Evolutionary conservation across 2,329 filamentous ascomycete genomes (phyloP), one percentile per base, ranked within the genome.

Genomic region (Scedosporium minutisporum): DNA sequence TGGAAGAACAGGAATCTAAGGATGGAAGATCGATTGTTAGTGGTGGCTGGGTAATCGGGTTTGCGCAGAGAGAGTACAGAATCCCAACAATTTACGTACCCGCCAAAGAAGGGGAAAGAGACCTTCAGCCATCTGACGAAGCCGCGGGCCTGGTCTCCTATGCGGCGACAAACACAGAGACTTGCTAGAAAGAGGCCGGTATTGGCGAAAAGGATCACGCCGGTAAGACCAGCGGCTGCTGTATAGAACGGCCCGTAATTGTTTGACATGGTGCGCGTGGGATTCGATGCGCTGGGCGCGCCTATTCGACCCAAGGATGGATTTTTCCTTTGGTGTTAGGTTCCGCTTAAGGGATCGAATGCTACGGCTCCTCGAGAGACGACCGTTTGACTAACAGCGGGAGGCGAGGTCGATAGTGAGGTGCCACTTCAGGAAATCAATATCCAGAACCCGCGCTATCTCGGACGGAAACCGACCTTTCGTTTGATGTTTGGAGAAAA

Each of bases 101-200:
- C 51, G 21, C 18, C n/a, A 10, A 55, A 55, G 51, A 55, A 27
- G 18, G 23, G 12, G 12, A 55, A 55, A 7, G 51, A 9, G 25
- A 58, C 27, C 38, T 58, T 58, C 29, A 58, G n/a, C 57, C 57
- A 58, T n/a, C 21, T 58, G n/a, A 58, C n/a, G 29, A 21, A 38
- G n/a, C 57, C 29, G 10, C 57, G 57, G 57, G 57, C 57, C 9
- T 42, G 29, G 57, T 58, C 57, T 23, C 57, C 57, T 2, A 21
- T 4, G n/a, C 57, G 57, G 27, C 57, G 57, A 16, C 27, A 38
- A 18, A 58, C 57, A 27, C n/a, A 58, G 16, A 58, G 57, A 42
- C 29, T 42, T 10, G 57, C 38, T 3, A 38, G 38, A 27, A 42
- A 18, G 57, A 58, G 38, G 14, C n/a, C 27, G 25, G 27, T 38